Evolutionary conservation across 139 green algal species (phyloP).

Genomic region (Chlamydomonas asymmetrica): DNA sequence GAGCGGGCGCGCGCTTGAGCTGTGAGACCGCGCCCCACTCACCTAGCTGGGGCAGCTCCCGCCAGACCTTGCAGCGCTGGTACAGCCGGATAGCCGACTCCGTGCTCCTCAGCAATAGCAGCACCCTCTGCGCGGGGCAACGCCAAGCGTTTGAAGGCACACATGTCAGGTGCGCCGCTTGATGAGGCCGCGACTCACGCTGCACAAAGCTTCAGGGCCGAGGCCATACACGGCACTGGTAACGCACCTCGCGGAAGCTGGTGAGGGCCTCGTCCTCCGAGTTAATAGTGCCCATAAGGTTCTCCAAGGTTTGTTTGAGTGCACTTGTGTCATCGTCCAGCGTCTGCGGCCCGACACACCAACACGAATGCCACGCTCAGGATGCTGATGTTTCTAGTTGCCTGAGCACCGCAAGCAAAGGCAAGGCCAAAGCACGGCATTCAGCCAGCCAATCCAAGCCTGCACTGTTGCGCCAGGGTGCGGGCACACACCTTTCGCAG

Average conservation of each 20-base stretch:
- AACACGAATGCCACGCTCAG: no score
- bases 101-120: slow-evolving; percentile 44
- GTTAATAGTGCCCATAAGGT: slow-evolving; percentile 34
- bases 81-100: slow-evolving; percentile 53
- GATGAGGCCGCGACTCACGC: no score
- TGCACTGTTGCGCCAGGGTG: no score
- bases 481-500: slow-evolving; percentile 49
- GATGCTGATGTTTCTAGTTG: no score
- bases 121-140: slow-evolving; percentile 43
- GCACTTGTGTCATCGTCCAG: slow-evolving; percentile 40
- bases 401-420: no score
- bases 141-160: no score
- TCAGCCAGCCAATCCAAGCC: no score
- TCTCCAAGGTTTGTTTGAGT: slow-evolving; percentile 38
- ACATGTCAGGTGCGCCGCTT: no score
- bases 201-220: no score
- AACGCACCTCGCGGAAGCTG: slow-evolving; percentile 48
- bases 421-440: no score
- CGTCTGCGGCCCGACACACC: slow-evolving; percentile 33
- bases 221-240: no score
- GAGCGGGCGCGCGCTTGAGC: neutral
- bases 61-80: slow-evolving; percentile 51
- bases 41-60: slow-evolving; percentile 35
- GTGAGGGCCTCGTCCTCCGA: slow-evolving; percentile 44
- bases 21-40: neutral